Base-by-base conservation (phyloP, 768 basidiomycete genomes). In the Pisolithus microcarpus region DNA sequence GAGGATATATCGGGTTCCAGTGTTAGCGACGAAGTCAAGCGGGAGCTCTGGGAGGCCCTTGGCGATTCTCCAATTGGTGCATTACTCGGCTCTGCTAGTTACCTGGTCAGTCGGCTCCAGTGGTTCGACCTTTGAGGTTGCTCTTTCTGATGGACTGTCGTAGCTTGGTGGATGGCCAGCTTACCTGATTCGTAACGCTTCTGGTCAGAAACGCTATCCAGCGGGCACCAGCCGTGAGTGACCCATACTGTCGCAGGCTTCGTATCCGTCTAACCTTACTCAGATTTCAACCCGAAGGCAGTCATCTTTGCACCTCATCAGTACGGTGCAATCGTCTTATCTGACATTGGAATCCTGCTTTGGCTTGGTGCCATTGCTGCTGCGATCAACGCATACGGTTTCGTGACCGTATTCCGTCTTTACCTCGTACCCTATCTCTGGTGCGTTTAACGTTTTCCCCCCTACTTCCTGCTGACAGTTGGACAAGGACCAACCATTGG, bases 351-450 rank as follows among this genome's bases (percentile, higher is more conserved):
- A 54, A 72, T 96, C 64, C 48, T 84, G 47, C 56, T 92, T 55
- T 89, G 88, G 84, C 58, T 91, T 42, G 75, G 67, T 49, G 79
- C 66, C 11, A 52, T 96, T 48, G 69, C 53, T n/a, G 70, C 68
- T 44, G 80, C 81, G 60, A 75, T 81, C 52, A 71, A 78, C 65
- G 66, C 73, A 45, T 80, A 75, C 49, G 85, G 91, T 34, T 85
- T 91, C 70, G 64, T 68, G 42, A 79, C 80, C 43, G 84, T 96
- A 46, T 79, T 89, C 71, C 77, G 80, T 56, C 70, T 87, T 56
- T 99, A 97, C 68, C 65, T 89, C 49, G 76, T 89, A 16, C 92
- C 94, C 48, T 98, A 97, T 73, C 76, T 98, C 53, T 91, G 88
- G 87, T 73, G 53, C 51, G 68, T 52, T 1, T 30, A 9, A 11